phyloP scores from a whole-genome alignment of 2,329 filamentous ascomycete species.

The Colletotrichum eleusines region DNA sequence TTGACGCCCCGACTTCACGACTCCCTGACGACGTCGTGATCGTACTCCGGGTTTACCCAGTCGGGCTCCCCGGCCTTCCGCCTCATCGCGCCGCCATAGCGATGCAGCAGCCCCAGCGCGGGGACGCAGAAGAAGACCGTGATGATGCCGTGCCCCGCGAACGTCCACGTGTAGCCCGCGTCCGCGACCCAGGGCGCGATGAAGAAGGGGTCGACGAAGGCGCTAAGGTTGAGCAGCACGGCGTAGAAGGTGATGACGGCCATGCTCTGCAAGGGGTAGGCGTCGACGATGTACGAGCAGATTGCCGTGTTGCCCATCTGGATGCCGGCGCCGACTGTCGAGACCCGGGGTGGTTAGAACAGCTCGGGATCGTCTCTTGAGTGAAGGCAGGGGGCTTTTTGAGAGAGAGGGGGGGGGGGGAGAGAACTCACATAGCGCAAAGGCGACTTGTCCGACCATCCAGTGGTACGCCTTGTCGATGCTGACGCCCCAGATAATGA shows the following conservation, averaged over 20 bases:
- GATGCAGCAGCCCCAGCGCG: constrained; percentile 54
- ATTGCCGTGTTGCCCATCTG: constrained; percentile 68
- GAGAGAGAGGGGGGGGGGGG: neutral
- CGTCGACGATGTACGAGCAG: constrained; percentile 66
- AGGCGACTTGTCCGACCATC: constrained; percentile 67
- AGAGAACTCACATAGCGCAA: constrained; percentile 62
- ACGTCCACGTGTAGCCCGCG: constrained; percentile 64
- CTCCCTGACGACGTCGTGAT: constrained; percentile 36
- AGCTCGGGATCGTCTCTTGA: neutral
- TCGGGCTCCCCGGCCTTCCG: constrained; percentile 52
- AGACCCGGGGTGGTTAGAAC: constrained; percentile 6
- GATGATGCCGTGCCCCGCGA: constrained; percentile 61
- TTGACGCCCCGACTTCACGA: neutral
- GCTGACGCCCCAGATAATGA: constrained; percentile 67
- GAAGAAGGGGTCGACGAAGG: constrained; percentile 62
- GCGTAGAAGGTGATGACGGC: constrained; percentile 66
- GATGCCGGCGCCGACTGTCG: constrained; percentile 63
- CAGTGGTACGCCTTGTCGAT: constrained; percentile 66
- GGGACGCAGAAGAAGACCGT: constrained; percentile 54
- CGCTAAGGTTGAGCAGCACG: constrained; percentile 64
- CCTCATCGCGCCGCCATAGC: constrained; percentile 54
- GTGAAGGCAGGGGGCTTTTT: too few species aligned
- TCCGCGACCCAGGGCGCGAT: constrained; percentile 61
- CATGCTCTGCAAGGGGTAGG: constrained; percentile 67
- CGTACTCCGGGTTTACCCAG: constrained; percentile 61